These are phyloP conservation scores for Bryoerythrophyllum caledonicum DNA, from an alignment of 225 moss, liverwort and hornwort genomes.

Conservation along the genomic window DNA sequence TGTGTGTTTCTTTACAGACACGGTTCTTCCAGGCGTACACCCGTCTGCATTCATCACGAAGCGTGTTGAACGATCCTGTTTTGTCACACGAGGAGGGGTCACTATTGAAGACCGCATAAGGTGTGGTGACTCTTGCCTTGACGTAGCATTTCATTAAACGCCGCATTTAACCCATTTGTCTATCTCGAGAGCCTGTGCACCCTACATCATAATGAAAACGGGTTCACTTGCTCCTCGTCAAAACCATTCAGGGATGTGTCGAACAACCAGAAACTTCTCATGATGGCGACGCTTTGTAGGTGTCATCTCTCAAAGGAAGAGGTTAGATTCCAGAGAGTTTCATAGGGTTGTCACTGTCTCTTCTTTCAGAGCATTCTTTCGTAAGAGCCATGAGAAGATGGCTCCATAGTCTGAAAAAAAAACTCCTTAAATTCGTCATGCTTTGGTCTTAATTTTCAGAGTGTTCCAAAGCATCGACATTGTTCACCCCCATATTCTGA, in stretches of 20 bases:
- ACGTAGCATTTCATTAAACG: not conserved
- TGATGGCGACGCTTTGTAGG: conserved; percentile 8
- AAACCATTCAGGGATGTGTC: conserved; percentile 21
- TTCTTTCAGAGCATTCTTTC: conserved; percentile 22
- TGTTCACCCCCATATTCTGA: conserved; percentile 35
- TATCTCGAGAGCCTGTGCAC: conserved; percentile 13
- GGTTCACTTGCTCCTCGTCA: conserved; percentile 19
- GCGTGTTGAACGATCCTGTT: conserved; percentile 59
- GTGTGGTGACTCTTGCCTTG: not conserved
- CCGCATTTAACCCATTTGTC: conserved; percentile 5
- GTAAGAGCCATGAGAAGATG: conserved; percentile 16
- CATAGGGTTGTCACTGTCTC: conserved; percentile 34
- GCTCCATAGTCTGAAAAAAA: conserved; percentile 5
- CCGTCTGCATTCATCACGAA: conserved; percentile 69
- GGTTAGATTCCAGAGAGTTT: conserved; percentile 23
- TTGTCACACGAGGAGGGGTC: conserved; percentile 40
- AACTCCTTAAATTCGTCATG: not conserved
- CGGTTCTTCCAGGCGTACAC: conserved; percentile 74
- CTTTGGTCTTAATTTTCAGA: conserved; percentile 25
- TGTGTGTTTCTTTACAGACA: conserved; percentile 34
- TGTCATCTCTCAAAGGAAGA: conserved; percentile 11
- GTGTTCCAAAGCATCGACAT: conserved; percentile 18
- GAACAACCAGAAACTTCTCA: conserved; percentile 34
- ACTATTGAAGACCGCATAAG: conserved; percentile 41
- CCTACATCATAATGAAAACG: conserved; percentile 14